A percentile compares a stretch with the other conserved stretches of the same genome.
Evolutionary conservation across 2,329 filamentous ascomycete genomes (phyloP).

Genomic region (Bertia moriformis): DNA sequence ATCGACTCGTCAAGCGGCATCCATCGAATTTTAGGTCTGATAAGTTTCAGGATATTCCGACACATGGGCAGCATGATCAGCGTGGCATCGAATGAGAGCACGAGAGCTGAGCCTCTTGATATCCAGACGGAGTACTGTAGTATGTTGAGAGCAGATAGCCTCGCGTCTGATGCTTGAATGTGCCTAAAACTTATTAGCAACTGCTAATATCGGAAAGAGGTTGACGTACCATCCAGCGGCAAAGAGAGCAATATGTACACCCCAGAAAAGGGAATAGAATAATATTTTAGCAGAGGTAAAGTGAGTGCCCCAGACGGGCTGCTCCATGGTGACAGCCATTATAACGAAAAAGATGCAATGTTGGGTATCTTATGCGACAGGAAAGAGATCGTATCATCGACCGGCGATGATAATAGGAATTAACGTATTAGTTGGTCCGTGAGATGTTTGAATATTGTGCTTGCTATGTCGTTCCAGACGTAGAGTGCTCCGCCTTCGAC

Average conservation of each 20-base stretch:
- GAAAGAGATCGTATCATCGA: no score
- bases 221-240: slow-evolving; percentile 69
- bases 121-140: slow-evolving; percentile 88
- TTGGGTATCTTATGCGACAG: no score
- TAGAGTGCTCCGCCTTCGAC: no score
- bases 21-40: slow-evolving; percentile 77
- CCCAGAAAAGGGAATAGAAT: slow-evolving; percentile 74
- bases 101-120: slow-evolving; percentile 80
- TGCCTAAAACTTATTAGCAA: slow-evolving; percentile 39
- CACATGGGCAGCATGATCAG: slow-evolving; percentile 91
- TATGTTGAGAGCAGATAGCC: slow-evolving; percentile 64
- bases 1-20: slow-evolving; percentile 89
- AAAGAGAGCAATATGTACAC: slow-evolving; percentile 65
- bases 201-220: not conserved
- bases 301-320: no score
- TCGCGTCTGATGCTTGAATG: slow-evolving; percentile 56
- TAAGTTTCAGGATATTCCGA: slow-evolving; percentile 68
- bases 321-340: no score
- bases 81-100: slow-evolving; percentile 69
- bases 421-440: no score
- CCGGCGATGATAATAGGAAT: not conserved
- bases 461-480: no score
- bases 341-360: no score
- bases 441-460: no score
- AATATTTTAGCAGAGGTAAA: slow-evolving; percentile 55